phyloP scores from a whole-genome alignment of 225 moss, liverwort and hornwort species.

The Rhytidiadelphus loreus region DNA sequence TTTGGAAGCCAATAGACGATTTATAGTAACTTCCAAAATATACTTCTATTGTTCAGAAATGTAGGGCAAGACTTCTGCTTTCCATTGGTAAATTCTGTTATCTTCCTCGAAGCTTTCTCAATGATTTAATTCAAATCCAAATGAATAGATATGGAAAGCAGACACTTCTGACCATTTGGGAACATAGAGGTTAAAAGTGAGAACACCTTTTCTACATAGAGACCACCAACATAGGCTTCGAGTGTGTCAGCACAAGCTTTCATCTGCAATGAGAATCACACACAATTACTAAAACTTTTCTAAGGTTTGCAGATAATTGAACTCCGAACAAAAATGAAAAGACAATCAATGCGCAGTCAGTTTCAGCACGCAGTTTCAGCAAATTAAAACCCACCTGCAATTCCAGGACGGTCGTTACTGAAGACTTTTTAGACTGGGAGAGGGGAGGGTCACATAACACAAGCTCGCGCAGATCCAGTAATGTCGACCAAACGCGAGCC shows the following conservation, averaged over 20 bases:
- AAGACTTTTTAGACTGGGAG: conserved; percentile 24
- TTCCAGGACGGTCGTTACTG: conserved; percentile 24
- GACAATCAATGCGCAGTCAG: background rate
- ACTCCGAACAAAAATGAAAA: background rate
- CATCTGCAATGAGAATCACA: conserved; percentile 22
- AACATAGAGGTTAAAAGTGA: background rate
- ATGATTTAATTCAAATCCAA: background rate
- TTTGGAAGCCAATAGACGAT: background rate
- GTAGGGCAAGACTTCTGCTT: background rate
- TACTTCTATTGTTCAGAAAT: background rate
- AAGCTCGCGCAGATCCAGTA: conserved; percentile 53
- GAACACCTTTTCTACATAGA: conserved; percentile 60
- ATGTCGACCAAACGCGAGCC: conserved; percentile 64
- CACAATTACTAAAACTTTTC: background rate
- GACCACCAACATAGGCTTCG: conserved; percentile 72
- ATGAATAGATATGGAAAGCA: background rate
- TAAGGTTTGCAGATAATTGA: background rate
- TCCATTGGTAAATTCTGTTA: background rate
- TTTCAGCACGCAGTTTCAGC: background rate
- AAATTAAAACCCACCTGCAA: conserved; percentile 25
- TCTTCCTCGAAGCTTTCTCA: background rate
- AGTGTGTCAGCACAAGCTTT: conserved; percentile 73
- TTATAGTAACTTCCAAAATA: background rate
- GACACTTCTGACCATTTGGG: background rate
- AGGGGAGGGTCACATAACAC: conserved; percentile 51